Evolutionary conservation across 768 basidiomycete species (phyloP).

Genomic region (Calocybe cyanea): DNA sequence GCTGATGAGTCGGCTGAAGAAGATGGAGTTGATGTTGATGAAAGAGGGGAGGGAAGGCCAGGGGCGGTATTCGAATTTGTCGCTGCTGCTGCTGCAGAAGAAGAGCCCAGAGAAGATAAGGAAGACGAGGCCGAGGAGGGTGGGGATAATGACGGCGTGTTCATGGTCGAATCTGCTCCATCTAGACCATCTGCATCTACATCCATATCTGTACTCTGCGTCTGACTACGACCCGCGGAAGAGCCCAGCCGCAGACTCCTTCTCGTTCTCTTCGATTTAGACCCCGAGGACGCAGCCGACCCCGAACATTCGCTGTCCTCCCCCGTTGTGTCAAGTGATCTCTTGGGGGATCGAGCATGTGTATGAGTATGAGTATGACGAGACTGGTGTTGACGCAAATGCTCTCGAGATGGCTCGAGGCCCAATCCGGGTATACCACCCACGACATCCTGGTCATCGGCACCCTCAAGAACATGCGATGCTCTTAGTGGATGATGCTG

Average conservation of each 20-base stretch:
- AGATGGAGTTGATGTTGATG: slow-evolving; percentile 15
- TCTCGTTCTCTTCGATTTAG: slow-evolving; percentile 15
- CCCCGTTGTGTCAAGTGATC: slow-evolving; percentile 30
- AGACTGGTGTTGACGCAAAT: background rate
- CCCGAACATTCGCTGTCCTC: slow-evolving; percentile 10
- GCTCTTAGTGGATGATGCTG: slow-evolving; percentile 15
- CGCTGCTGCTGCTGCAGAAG: slow-evolving; percentile 11
- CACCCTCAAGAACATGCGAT: slow-evolving; percentile 10
- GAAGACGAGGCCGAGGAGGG: slow-evolving; percentile 15
- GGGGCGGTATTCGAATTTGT: slow-evolving; percentile 15
- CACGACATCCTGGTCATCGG: too few relatives aligned
- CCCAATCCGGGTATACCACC: background rate
- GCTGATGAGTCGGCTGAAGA: background rate
- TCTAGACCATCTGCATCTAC: too few relatives aligned
- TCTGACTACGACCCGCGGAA: background rate
- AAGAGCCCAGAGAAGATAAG: slow-evolving; percentile 13
- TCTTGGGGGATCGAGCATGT: slow-evolving; percentile 32
- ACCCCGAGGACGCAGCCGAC: slow-evolving; percentile 15
- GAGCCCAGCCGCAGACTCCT: slow-evolving; percentile 4
- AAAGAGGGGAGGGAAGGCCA: slow-evolving; percentile 10
- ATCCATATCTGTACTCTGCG: background rate
- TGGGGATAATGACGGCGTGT: slow-evolving; percentile 10
- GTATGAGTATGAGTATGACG: slow-evolving; percentile 1
- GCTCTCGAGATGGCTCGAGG: background rate
- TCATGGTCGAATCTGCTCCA: background rate